Evolutionary conservation across 2,329 filamentous ascomycete species (phyloP), one percentile per base, ranked within the genome.

Genomic region (Penicillium italicum): DNA sequence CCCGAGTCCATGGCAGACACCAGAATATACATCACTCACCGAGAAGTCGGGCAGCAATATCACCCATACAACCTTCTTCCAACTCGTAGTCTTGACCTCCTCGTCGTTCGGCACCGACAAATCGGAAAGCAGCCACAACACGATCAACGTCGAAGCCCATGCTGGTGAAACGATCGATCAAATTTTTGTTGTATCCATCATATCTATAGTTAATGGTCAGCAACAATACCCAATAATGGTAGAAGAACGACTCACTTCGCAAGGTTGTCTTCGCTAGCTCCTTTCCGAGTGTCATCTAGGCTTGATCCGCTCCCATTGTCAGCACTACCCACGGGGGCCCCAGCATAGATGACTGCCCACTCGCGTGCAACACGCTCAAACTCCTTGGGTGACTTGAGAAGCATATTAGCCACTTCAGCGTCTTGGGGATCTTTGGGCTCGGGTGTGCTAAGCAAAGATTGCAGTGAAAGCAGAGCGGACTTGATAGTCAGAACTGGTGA

Each of bases 371-470:
- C 87, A 61, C 85, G 82, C 52, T 89, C 85, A 68, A 97, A 97
- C 54, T 86, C 84, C 45, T 89, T 84, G 0, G 90, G 91, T 44
- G 89, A 83, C 2, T 86, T 83, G 57, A 96, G 80, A 68, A 97
- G 81, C 90, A 97, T 96, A 67, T 83, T 85, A 24, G 94, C 94
- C 1, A 97, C 94, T 73, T 97, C 91, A 37, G 92, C 92, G 69
- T 99, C 94, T 77, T 99, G 94, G 0, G 94, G 94, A 63, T 99
- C 94, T 67, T 93, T 95, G 0, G 94, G 93, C 72, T 99, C 95
- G 4, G 94, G 94, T 18, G 87, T 90, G 76, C 91, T 91, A 68
- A 99, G 89, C 18, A 99, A 85, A 63, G 92, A 93, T 73, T 96
- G 92, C 31, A 99, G 82, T 28, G 92, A 97, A 56, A 99, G 86